Evolutionary conservation across 345 rosid genomes (phyloP), one percentile per base, ranked within the genome.

Genomic region (Euclidium syriacum): DNA sequence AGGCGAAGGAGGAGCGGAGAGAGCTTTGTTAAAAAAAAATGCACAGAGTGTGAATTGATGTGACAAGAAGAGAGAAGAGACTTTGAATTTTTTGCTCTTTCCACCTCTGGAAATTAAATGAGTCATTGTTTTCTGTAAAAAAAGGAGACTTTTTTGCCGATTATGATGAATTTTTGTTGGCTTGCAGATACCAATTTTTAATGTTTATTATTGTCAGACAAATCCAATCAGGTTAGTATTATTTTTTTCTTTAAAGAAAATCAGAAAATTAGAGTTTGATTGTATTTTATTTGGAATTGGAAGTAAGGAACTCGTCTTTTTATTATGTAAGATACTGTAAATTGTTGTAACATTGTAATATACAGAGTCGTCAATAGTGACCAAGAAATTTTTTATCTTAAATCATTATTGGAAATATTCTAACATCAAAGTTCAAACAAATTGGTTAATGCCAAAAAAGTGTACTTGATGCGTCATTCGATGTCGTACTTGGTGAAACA

Each of bases 41-140:
- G 68, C 68, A n/a, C n/a, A 53, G 50, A 35, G 63, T 62, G 68
- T 70, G 74, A 70, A 70, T 62, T 62, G 74, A 70, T 62, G 74
- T 63, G 68, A 62, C 63, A 15, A 32, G 23, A 16, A 40, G 26
- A 36, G 44, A 57, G 49, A 38, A n/a, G n/a, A 53, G 56, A 33
- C 20, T 62, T 62, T 53, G 63, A 62, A 62, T 69, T 61, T 61
- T 68, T 2, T 2, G 35, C 52, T 34, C 9, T 34, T 17, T 56
- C 49, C 68, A 69, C 68, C 62, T 69, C 67, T 61, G 27, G 4
- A 14, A 32, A 69, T 52, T 69, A 18, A 70, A 62, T 62, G 74
- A 27, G 22, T 1, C 73, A 59, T 68, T 60, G 47, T 34, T 68
- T 52, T 68, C 60, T 51, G 53, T 38, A 17, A 38, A 38, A 11